Evolutionary conservation across 2,329 filamentous ascomycete genomes (phyloP).

Genomic region (Diaporthe batatas): DNA sequence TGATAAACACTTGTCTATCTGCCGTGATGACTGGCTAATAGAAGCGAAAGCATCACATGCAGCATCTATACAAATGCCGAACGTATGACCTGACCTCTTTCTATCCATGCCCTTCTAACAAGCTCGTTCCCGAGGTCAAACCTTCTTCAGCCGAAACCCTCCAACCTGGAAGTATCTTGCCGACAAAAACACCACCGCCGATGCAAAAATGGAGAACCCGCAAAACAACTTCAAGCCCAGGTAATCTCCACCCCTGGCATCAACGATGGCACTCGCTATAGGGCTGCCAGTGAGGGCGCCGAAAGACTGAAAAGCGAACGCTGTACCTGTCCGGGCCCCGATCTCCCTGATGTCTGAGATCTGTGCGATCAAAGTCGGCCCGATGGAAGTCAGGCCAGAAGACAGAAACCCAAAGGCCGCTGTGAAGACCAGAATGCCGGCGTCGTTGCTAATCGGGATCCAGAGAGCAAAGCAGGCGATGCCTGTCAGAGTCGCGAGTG

Average conservation of each 20-base stretch:
- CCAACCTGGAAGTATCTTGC: slow-evolving; percentile 9
- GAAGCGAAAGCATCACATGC: no score
- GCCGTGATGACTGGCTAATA: no score
- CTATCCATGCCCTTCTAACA: no score
- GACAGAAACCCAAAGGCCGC: slow-evolving; percentile 78
- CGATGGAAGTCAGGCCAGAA: slow-evolving; percentile 74
- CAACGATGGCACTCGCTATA: slow-evolving; percentile 74
- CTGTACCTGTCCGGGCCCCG: slow-evolving; percentile 75
- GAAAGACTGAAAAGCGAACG: slow-evolving; percentile 72
- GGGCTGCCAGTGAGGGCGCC: slow-evolving; percentile 77
- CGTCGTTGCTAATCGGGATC: slow-evolving; percentile 63
- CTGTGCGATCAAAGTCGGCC: slow-evolving; percentile 75
- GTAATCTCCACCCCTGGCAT: slow-evolving; percentile 8
- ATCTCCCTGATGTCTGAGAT: slow-evolving; percentile 79
- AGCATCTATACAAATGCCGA: no score
- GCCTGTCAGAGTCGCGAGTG: slow-evolving; percentile 64
- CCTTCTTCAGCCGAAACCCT: background rate
- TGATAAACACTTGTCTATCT: no score
- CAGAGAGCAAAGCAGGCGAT: slow-evolving; percentile 62
- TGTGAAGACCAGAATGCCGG: slow-evolving; percentile 73
- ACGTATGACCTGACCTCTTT: background rate
- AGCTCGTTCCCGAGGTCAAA: background rate
- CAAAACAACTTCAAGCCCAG: slow-evolving; percentile 21
- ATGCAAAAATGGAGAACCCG: slow-evolving; percentile 13
- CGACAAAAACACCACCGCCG: background rate